phyloP scores from a whole-genome alignment of 768 basidiomycete genomes.

The Gymnopilus dilepis region DNA sequence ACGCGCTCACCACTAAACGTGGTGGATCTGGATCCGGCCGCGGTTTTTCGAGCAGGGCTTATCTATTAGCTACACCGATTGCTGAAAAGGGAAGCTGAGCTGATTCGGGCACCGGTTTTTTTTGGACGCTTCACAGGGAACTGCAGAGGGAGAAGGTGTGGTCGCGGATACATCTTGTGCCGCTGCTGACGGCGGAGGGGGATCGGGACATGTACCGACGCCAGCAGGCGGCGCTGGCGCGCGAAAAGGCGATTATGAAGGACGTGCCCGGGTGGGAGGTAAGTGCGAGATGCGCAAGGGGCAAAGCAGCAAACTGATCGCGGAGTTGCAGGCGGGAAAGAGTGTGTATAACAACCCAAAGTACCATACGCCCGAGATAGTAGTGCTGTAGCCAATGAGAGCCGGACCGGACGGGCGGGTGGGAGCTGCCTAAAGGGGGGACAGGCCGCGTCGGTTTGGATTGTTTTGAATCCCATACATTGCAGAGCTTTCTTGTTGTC shows the following conservation, averaged over 20 bases:
- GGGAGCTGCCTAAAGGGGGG: constrained; percentile 21
- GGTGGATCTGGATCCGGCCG: constrained; percentile 69
- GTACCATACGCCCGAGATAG: constrained; percentile 57
- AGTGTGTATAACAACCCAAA: constrained; percentile 83
- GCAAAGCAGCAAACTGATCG: constrained; percentile 20
- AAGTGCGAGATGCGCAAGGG: constrained; percentile 39
- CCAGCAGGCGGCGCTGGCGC: constrained; percentile 71
- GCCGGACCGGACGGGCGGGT: constrained; percentile 24
- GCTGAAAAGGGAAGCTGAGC: constrained; percentile 44
- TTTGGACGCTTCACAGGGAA: constrained; percentile 64
- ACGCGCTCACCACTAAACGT: constrained; percentile 76
- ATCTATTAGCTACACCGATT: constrained; percentile 47
- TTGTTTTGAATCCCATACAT: constrained; percentile 12
- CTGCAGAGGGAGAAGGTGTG: constrained; percentile 91
- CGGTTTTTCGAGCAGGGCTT: constrained; percentile 36
- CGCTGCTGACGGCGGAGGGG: constrained; percentile 89
- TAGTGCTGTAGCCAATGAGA: constrained; percentile 30
- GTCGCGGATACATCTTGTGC: constrained; percentile 95
- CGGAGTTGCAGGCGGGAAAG: constrained; percentile 70
- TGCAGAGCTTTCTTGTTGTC: not conserved
- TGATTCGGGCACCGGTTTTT: constrained; percentile 39
- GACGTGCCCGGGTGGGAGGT: constrained; percentile 95
- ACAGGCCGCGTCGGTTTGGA: constrained; percentile 22
- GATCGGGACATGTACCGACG: constrained; percentile 91
- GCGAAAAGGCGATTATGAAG: constrained; percentile 94